These are phyloP conservation scores for Mortierella sp. DNA, from an alignment of 371 early-diverging fungal species.

Conservation along the genomic window DNA sequence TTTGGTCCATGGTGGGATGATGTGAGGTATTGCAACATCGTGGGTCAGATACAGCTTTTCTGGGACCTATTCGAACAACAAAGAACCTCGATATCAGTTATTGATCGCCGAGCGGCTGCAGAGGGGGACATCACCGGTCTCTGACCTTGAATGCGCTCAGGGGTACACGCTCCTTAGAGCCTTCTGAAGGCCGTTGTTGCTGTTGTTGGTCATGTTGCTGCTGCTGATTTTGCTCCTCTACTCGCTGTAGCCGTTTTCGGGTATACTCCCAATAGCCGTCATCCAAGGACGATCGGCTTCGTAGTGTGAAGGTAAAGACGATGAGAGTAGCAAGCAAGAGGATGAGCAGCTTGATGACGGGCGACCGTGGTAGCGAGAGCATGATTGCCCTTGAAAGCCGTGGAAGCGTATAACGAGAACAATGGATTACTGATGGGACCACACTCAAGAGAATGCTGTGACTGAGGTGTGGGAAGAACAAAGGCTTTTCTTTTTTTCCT, in stretches of 20 bases:
- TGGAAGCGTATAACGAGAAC: too few species aligned
- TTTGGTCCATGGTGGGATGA: conserved; percentile 39
- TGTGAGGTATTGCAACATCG: conserved; percentile 44
- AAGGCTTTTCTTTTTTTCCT: too few species aligned
- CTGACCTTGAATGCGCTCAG: conserved; percentile 34
- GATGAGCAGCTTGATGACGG: too few species aligned
- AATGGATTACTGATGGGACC: too few species aligned
- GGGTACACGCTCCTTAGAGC: conserved; percentile 17
- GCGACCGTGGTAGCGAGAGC: too few species aligned
- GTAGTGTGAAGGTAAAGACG: conserved; percentile 17
- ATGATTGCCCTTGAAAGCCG: too few species aligned
- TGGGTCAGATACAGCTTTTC: conserved; percentile 37
- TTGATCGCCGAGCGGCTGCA: too few species aligned
- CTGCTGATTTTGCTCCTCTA: too few species aligned
- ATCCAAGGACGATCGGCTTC: background rate
- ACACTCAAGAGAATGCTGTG: too few species aligned
- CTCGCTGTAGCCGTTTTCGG: conserved; percentile 15
- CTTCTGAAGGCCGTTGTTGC: conserved; percentile 11
- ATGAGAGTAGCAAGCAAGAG: conserved; percentile 6
- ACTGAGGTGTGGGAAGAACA: too few species aligned
- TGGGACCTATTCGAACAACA: too few species aligned
- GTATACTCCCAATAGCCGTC: conserved; percentile 29
- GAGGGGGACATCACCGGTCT: background rate
- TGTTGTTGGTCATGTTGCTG: conserved; percentile 7
- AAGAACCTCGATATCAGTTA: too few species aligned